Conservation (phyloP, 2,329 filamentous ascomycete species). For the Teratosphaeria gauchensis region DNA sequence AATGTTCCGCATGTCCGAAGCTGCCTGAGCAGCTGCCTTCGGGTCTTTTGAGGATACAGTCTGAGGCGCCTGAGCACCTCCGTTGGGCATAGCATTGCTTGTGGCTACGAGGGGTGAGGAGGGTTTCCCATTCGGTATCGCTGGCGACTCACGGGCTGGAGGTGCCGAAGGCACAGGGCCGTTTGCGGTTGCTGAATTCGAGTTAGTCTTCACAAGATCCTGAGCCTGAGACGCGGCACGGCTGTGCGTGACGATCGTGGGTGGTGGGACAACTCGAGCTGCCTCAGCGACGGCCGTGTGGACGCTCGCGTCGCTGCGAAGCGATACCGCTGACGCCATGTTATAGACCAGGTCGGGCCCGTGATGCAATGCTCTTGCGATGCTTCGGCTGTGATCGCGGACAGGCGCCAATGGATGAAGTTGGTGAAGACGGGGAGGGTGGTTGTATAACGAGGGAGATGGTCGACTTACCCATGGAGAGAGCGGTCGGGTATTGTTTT, state of each 20-base stretch:
- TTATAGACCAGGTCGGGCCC: conserved; percentile 3
- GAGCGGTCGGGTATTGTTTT: conserved; percentile 16
- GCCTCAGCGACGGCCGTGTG: not conserved
- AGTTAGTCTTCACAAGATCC: conserved; percentile 3
- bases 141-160: conserved; percentile 38
- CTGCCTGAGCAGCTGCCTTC: conserved; percentile 43
- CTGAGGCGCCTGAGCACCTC: conserved; percentile 40
- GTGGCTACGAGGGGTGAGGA: conserved; percentile 19
- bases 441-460: conserved; percentile 7
- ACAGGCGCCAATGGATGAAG: conserved; percentile 3
- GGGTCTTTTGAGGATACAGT: conserved; percentile 57
- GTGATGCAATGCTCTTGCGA: conserved; percentile 4
- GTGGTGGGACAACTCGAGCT: not conserved
- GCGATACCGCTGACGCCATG: conserved; percentile 8
- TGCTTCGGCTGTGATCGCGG: conserved; percentile 7
- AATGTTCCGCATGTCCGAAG: conserved; percentile 70
- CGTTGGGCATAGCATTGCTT: conserved; percentile 47
- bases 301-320: not conserved
- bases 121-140: not conserved
- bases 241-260: not conserved
- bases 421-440: conserved; percentile 10
- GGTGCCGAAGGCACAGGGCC: conserved; percentile 31
- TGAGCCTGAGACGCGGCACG: not conserved
- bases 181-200: conserved; percentile 33
- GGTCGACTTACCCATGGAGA: conserved; percentile 26